Base-by-base conservation (phyloP, 345 rosid species). In the Trapa incisa region DNA sequence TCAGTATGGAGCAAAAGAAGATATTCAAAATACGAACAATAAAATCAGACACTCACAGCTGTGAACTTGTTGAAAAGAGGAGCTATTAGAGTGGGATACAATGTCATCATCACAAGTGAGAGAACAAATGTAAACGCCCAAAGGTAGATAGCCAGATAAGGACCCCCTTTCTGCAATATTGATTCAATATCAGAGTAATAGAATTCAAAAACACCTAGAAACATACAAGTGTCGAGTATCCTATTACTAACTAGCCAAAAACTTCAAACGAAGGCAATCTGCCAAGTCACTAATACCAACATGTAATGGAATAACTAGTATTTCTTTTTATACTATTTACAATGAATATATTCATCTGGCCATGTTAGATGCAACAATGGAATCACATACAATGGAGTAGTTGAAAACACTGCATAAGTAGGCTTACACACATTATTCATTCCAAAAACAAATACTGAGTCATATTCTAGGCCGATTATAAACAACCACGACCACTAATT, bases 11-110 rank as follows among this genome's bases (percentile, higher is more conserved):
- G 38, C 39, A 37, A 37, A 65, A 67, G 41, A 48, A 45, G 57
- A 53, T 47, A 35, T 43, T 41, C 48, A 12, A 38, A 64, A 35
- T 36, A 37, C 39, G 33, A 62, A 47, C 56, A 32, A 64, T 17
- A 33, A 35, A 60, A 38, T 57, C 11, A 61, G 72, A 71, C 70
- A 84, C 99, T 87, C 79, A 94, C 97, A 52, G 96, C 89, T 48
- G 96, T 86, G 82, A 95, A 95, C 79, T 89, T 91, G 85, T 95
- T 91, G 80, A 95, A 95, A 35, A 95, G 92, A 0, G 99, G 99
- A 54, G 97, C 97, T 54, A 95, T 95, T 67, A 95, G 72, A 77
- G 89, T 65, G 35, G 99, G 99, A 78, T 87, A 91, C 68, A 95
- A 32, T 48, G 99, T 91, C 96, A 95, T 91, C 99, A 95, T 91